Conservation (phyloP, 495 filamentous ascomycete genomes). For the Hyaloscypha bicolor region DNA sequence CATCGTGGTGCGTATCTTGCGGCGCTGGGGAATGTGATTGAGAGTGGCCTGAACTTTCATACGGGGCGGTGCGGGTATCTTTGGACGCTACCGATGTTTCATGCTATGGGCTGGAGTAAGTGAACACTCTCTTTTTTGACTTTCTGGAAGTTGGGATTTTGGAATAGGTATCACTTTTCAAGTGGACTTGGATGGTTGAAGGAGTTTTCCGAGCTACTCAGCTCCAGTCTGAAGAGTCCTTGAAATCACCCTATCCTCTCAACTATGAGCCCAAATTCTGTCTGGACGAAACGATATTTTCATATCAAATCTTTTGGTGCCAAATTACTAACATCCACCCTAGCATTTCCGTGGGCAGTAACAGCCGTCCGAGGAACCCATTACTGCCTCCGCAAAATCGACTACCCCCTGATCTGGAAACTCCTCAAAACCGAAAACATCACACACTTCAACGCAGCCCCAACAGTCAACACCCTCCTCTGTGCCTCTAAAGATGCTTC, state of each 20-base stretch:
- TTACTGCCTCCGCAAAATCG: conserved; percentile 92
- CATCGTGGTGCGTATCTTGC: conserved; percentile 87
- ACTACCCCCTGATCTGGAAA: conserved; percentile 90
- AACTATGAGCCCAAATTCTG: no score
- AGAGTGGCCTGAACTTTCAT: conserved; percentile 78
- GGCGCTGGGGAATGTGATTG: conserved; percentile 81
- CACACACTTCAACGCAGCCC: conserved; percentile 95
- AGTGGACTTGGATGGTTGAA: not conserved
- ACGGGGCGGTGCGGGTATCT: conserved; percentile 75
- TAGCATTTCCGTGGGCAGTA: conserved; percentile 71
- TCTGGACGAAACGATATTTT: not conserved
- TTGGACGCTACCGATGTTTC: conserved; percentile 96
- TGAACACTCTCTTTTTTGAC: conserved; percentile 51
- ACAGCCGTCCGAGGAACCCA: conserved; percentile 92
- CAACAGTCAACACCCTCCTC: conserved; percentile 93
- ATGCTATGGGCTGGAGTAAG: conserved; percentile 82
- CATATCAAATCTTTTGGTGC: not conserved
- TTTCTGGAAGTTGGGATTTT: not conserved
- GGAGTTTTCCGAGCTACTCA: not conserved
- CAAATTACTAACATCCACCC: not conserved
- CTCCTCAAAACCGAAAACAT: conserved; percentile 81
- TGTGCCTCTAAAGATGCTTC: conserved; percentile 76
- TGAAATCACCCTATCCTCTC: not conserved
- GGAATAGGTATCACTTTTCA: not conserved
- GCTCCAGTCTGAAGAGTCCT: not conserved